Base-by-base conservation (phyloP, 768 basidiomycete species). In the Pleurotus pulmonarius region DNA sequence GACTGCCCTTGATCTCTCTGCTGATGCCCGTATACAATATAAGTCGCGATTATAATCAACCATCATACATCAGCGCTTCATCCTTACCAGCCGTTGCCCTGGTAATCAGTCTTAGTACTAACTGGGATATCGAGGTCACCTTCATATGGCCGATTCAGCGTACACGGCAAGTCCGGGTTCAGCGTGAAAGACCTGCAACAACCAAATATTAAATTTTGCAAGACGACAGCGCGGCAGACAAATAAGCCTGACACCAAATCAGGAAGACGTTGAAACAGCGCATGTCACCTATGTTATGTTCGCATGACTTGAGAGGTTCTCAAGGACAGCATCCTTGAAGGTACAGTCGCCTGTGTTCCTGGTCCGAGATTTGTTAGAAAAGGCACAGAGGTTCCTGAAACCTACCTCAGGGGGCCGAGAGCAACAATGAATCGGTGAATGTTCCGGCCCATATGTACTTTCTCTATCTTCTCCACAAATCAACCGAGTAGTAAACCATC, bases 21-120 rank as follows among this genome's bases (percentile, higher is more conserved):
- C 29, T 26, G n/a, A 25, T 49, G 29, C 38, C 26, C 48, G 20
- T 49, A 49, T 37, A 34, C 25, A 9, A n/a, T 20, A 52, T 52
- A 52, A 40, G 37, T 15, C 12, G 51, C 39, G 24, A 52, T 52
- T 18, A n/a, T 22, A 40, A 52, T 52, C 51, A 39, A 20, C 22
- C 51, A 34, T 34, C 29, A 34, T 34, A 34, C 29, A 34, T 34
- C 29, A 34, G 29, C 43, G 16, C n/a, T 44, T 22, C n/a, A 44
- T 8, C 16, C 11, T 7, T 39, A 52, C 40, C 51, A 52, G 38
- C 40, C 37, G 51, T 52, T 52, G 51, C 51, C 51, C 51, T 52
- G 51, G 51, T 40, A 52, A 52, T 52, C 26, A n/a, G 51, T 22
- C 37, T 52, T 52, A 52, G 51, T 52, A 52, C 51, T 39, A 37